Conservation (phyloP, 805 yeast genomes). For the Ogataea thermomethanolica region DNA sequence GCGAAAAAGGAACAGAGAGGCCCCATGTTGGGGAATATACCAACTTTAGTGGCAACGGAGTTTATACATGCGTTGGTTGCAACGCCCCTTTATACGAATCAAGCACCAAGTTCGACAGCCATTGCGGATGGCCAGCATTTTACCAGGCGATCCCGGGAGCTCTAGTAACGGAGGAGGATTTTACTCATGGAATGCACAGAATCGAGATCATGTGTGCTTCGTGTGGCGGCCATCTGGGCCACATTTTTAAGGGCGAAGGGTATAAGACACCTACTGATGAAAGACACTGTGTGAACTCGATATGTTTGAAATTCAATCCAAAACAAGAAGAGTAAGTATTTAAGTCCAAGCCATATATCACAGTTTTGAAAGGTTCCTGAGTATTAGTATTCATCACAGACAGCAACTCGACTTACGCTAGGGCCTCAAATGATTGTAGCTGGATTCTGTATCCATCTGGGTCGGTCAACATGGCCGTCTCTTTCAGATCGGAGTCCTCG, state of each 20-base stretch:
- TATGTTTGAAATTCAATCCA: conserved; percentile 60
- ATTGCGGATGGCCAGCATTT: conserved; percentile 99
- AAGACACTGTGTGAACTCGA: conserved; percentile 92
- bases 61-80: conserved; percentile 86
- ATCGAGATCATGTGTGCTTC: conserved; percentile 84
- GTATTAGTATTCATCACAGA: conserved; percentile 4
- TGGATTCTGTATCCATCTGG: conserved; percentile 91
- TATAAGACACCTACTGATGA: conserved; percentile 80
- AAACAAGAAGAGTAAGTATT: background rate
- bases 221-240: conserved; percentile 96
- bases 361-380: conserved; percentile 12
- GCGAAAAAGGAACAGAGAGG: conserved; percentile 70
- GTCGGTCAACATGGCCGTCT: conserved; percentile 72
- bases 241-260: conserved; percentile 92
- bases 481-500: conserved; percentile 48
- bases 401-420: conserved; percentile 13
- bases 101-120: conserved; percentile 77
- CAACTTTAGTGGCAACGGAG: conserved; percentile 50
- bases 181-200: conserved; percentile 70
- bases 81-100: conserved; percentile 74
- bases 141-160: conserved; percentile 86
- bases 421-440: conserved; percentile 38
- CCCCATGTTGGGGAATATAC: conserved; percentile 63
- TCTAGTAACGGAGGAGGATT: conserved; percentile 58
- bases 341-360: background rate